Evolutionary conservation across 345 rosid species (phyloP).

Genomic region (Crucihimalaya himalaica): DNA sequence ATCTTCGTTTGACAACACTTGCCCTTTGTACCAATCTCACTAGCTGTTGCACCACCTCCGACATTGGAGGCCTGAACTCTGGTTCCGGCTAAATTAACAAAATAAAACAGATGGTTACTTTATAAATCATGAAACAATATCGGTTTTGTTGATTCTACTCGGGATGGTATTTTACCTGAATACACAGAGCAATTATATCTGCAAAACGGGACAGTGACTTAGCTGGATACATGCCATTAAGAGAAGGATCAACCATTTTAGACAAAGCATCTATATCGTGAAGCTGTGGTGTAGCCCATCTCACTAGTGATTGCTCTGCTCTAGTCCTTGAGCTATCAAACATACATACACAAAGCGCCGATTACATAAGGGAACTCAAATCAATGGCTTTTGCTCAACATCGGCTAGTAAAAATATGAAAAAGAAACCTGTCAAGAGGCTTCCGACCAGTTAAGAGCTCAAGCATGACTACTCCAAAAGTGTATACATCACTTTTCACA

Average conservation of each 20-base stretch:
- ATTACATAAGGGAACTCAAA: not conserved
- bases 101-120: constrained; percentile 45
- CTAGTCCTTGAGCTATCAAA: constrained; percentile 75
- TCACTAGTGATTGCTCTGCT: constrained; percentile 93
- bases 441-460: constrained; percentile 96
- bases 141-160: not conserved
- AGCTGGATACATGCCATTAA: constrained; percentile 98
- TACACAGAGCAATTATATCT: constrained; percentile 91
- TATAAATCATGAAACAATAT: constrained; percentile 38
- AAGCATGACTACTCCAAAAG: constrained; percentile 98
- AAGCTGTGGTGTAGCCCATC: constrained; percentile 99
- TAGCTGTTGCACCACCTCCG: constrained; percentile 95
- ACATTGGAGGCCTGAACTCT: constrained; percentile 98
- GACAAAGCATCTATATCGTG: constrained; percentile 96
- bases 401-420: not conserved
- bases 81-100: constrained; percentile 79
- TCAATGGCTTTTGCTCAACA: not conserved
- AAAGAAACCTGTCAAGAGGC: constrained; percentile 86
- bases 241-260: constrained; percentile 93
- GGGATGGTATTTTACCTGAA: constrained; percentile 64
- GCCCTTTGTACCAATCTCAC: constrained; percentile 95
- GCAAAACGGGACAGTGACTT: constrained; percentile 98
- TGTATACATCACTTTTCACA: constrained; percentile 96
- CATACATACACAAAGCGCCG: constrained; percentile 3
- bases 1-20: constrained; percentile 73